These are phyloP conservation scores for Barnettozyma californica DNA, from an alignment of 805 yeast genomes.

Conservation along the genomic window DNA sequence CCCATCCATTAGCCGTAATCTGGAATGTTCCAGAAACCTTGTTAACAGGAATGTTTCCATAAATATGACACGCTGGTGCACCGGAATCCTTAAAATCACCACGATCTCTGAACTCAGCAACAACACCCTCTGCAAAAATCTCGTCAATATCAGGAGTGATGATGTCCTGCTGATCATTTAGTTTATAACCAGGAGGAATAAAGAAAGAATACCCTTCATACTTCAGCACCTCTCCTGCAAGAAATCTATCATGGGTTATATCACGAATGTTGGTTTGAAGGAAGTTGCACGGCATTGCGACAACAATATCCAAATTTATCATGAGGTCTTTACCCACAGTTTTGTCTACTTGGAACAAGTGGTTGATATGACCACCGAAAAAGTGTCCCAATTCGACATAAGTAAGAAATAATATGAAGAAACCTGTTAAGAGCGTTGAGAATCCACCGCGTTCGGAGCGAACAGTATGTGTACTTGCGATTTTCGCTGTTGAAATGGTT, in stretches of 20 bases:
- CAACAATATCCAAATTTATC: constrained; percentile 73
- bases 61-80: constrained; percentile 78
- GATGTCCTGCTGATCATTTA: constrained; percentile 43
- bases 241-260: constrained; percentile 64
- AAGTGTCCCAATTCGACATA: constrained; percentile 85
- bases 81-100: constrained; percentile 39
- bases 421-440: constrained; percentile 59
- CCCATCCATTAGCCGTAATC: constrained; percentile 72
- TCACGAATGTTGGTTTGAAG: constrained; percentile 76
- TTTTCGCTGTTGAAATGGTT: constrained; percentile 47
- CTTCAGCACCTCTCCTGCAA: constrained; percentile 72
- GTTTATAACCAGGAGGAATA: constrained; percentile 43
- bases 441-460: constrained; percentile 74
- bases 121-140: constrained; percentile 57
- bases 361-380: constrained; percentile 76
- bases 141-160: constrained; percentile 60
- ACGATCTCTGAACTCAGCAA: constrained; percentile 55
- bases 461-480: constrained; percentile 63
- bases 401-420: constrained; percentile 58
- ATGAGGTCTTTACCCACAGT: constrained; percentile 50
- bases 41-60: constrained; percentile 78
- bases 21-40: constrained; percentile 83
- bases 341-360: constrained; percentile 71
- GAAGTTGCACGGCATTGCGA: constrained; percentile 78
- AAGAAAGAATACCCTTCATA: constrained; percentile 60